Conservation (phyloP, 140 eudicot species). For the Bidens hawaiensis region DNA sequence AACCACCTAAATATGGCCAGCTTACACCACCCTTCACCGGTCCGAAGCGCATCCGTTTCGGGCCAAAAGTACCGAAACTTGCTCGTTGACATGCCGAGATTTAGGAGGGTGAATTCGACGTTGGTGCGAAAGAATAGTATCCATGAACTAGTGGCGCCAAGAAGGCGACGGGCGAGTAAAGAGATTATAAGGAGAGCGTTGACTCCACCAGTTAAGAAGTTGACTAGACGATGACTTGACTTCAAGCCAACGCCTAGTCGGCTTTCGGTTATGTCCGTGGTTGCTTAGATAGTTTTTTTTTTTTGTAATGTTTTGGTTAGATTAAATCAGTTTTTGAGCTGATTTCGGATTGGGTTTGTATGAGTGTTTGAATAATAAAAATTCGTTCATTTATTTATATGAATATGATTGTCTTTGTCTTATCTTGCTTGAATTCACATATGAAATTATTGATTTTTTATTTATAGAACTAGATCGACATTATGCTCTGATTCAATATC, state of each 20-base stretch:
- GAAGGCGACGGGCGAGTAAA: conserved; percentile 45
- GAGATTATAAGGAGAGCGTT: conserved; percentile 65
- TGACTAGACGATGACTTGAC: conserved; percentile 46
- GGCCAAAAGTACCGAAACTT: conserved; percentile 16
- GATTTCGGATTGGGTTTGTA: neutral
- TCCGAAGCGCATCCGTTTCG: conserved; percentile 3
- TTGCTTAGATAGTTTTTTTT: neutral
- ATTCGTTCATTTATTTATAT: conserved; percentile 5
- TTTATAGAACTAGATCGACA: neutral
- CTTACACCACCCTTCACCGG: conserved; percentile 26
- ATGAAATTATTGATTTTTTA: neutral
- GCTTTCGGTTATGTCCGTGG: conserved; percentile 66
- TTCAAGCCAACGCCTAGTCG: conserved; percentile 80
- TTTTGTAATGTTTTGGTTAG: neutral
- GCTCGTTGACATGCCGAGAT: conserved; percentile 7
- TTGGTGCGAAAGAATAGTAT: conserved; percentile 21
- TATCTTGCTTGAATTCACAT: neutral
- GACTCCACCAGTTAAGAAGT: conserved; percentile 42
- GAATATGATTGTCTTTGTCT: too few species aligned
- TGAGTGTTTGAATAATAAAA: conserved; percentile 1
- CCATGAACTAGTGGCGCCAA: conserved; percentile 19
- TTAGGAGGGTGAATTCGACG: conserved; percentile 13
- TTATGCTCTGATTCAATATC: neutral
- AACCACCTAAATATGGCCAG: conserved; percentile 17
- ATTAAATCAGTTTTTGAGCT: conserved; percentile 6